Evolutionary conservation across 2,329 filamentous ascomycete species (phyloP).

Genomic region (Monilinia laxa): DNA sequence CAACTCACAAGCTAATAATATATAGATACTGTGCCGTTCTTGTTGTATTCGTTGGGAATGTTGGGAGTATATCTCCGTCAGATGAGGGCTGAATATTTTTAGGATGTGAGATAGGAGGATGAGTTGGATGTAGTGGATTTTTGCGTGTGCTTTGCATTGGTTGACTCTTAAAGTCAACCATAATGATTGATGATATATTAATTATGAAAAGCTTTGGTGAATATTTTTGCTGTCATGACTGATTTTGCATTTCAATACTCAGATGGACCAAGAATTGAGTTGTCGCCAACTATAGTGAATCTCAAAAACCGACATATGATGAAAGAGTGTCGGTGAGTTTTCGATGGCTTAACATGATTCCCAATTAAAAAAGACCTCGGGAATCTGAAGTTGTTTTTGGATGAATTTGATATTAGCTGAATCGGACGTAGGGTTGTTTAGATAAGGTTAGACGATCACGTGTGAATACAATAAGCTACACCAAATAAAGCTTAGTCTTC

Average conservation of each 20-base stretch:
- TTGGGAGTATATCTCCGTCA: conserved; percentile 18
- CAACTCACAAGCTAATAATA: neutral
- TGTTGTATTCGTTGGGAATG: conserved; percentile 29
- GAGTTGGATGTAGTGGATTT: neutral
- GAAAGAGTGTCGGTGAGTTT: neutral
- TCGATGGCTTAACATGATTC: neutral
- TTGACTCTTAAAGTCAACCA: neutral
- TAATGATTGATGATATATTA: neutral
- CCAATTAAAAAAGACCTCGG: no score
- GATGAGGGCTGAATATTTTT: neutral
- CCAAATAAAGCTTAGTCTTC: neutral
- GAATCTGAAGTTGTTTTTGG: neutral
- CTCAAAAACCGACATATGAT: neutral
- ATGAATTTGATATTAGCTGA: neutral
- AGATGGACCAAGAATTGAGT: neutral
- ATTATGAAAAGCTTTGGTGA: neutral
- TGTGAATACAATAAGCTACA: neutral
- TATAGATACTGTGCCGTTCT: conserved; percentile 34
- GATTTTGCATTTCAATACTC: neutral
- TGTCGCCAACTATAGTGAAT: neutral
- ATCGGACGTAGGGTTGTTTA: neutral
- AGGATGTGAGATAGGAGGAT: neutral
- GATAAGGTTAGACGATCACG: conserved; percentile 1
- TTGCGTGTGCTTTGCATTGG: neutral
- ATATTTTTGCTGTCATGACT: neutral